Evolutionary conservation across 1,284 basidiomycete species (phyloP).

Genomic region (Cutaneotrichosporon mucoides): DNA sequence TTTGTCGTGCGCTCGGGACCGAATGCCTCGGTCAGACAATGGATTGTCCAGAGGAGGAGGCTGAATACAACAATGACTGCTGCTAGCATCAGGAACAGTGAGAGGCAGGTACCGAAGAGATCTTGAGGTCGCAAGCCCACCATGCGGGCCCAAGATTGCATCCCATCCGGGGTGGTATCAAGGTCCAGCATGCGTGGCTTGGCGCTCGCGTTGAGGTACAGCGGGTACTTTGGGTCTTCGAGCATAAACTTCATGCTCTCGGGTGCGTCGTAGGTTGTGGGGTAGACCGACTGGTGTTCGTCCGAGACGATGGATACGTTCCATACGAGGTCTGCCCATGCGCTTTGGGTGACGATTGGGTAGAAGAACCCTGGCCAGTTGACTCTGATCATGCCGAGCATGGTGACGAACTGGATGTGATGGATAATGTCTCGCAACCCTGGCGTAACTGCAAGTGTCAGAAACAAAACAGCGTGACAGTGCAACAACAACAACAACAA

Average conservation of each 20-base stretch:
- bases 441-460: slow-evolving; percentile 67
- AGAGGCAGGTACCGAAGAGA: slow-evolving; percentile 76
- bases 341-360: slow-evolving; percentile 74
- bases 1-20: slow-evolving; percentile 7
- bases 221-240: slow-evolving; percentile 62
- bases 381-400: slow-evolving; percentile 85
- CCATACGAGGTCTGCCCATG: slow-evolving; percentile 81
- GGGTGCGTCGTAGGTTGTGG: slow-evolving; percentile 59
- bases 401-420: slow-evolving; percentile 73
- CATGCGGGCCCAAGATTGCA: slow-evolving; percentile 71
- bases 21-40: slow-evolving; percentile 48
- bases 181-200: slow-evolving; percentile 51
- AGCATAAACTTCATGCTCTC: slow-evolving; percentile 65
- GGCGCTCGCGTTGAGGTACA: slow-evolving; percentile 66
- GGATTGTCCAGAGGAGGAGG: slow-evolving; percentile 66
- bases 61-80: slow-evolving; percentile 68
- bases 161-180: slow-evolving; percentile 53
- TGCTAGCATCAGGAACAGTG: slow-evolving; percentile 75
- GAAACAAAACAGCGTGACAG: not conserved
- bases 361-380: slow-evolving; percentile 91
- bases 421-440: slow-evolving; percentile 87
- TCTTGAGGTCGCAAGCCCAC: slow-evolving; percentile 76
- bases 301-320: slow-evolving; percentile 66
- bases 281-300: slow-evolving; percentile 61
- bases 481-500: too few relatives aligned